phyloP scores from a whole-genome alignment of 495 filamentous ascomycete genomes.

The Hyaloscypha finlandica region DNA sequence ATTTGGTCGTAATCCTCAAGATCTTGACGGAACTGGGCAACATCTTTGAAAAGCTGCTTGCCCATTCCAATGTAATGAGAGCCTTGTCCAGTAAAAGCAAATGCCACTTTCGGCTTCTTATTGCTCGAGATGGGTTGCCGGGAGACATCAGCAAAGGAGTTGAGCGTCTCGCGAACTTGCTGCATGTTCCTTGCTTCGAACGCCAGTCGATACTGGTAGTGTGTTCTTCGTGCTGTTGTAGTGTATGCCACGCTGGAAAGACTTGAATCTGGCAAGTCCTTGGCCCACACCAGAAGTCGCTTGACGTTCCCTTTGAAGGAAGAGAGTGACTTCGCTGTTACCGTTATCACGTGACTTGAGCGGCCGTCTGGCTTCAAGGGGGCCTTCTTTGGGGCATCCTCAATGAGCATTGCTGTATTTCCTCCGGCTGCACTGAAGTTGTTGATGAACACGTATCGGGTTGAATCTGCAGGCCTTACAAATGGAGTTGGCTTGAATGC shows the following conservation, averaged over 20 bases:
- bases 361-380: conserved; percentile 46
- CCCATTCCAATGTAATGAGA: conserved; percentile 67
- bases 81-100: conserved; percentile 73
- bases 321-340: conserved; percentile 60
- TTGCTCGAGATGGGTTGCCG: conserved; percentile 27
- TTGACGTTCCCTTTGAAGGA: conserved; percentile 55
- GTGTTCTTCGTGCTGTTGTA: conserved; percentile 75
- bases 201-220: conserved; percentile 71
- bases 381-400: conserved; percentile 49
- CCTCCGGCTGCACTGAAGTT: conserved; percentile 72
- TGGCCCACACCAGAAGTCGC: conserved; percentile 52
- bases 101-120: conserved; percentile 42
- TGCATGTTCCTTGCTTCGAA: conserved; percentile 44
- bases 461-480: conserved; percentile 57
- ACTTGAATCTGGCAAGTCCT: conserved; percentile 48
- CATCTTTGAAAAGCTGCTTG: conserved; percentile 64
- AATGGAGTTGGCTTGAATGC: conserved; percentile 60
- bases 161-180: conserved; percentile 46
- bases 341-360: conserved; percentile 51
- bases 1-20: conserved; percentile 72
- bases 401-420: conserved; percentile 62
- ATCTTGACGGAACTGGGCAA: conserved; percentile 63
- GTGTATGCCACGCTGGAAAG: conserved; percentile 71
- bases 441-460: conserved; percentile 61
- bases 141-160: conserved; percentile 34